Evolutionary conservation across 2,329 filamentous ascomycete genomes (phyloP).

Genomic region (Coniochaeta ligniaria): DNA sequence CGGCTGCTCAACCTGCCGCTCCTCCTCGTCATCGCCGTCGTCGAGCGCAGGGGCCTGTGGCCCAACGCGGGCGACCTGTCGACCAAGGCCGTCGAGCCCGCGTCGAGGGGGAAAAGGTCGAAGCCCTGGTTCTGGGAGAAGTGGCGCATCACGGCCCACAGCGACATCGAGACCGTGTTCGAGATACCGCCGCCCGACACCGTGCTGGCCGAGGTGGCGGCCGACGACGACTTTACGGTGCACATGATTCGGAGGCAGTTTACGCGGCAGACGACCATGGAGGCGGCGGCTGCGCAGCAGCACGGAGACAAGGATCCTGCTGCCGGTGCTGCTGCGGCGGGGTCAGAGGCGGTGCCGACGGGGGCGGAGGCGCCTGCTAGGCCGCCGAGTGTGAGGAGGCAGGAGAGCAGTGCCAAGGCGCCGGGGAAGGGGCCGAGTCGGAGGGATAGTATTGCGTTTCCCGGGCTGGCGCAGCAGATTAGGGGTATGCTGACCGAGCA

Average conservation of each 20-base stretch:
- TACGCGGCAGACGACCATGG: slow-evolving; percentile 34
- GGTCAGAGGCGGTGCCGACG: neutral
- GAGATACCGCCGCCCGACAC: slow-evolving; percentile 61
- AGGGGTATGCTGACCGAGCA: slow-evolving; percentile 39
- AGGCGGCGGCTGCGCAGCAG: slow-evolving; percentile 9
- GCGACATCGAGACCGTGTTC: slow-evolving; percentile 67
- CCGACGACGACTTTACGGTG: slow-evolving; percentile 51
- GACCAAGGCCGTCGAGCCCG: slow-evolving; percentile 5
- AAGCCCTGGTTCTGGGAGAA: slow-evolving; percentile 54
- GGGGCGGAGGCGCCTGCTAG: neutral
- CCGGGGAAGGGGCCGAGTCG: slow-evolving; percentile 28
- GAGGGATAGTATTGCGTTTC: slow-evolving; percentile 50
- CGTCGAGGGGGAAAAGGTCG: neutral
- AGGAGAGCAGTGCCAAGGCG: neutral
- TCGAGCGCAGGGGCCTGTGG: slow-evolving; percentile 67
- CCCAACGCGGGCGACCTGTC: slow-evolving; percentile 17
- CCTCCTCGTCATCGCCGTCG: slow-evolving; percentile 61
- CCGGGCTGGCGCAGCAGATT: slow-evolving; percentile 42
- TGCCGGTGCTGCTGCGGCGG: no score
- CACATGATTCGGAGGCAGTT: slow-evolving; percentile 53
- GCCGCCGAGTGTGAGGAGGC: neutral
- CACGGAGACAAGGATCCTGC: neutral
- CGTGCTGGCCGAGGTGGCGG: slow-evolving; percentile 48
- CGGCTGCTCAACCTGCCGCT: slow-evolving; percentile 69
- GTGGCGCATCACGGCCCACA: slow-evolving; percentile 62